Evolutionary conservation across 192 early-diverging fungal species (phyloP).

Genomic region (Backusella mclennaniae): DNA sequence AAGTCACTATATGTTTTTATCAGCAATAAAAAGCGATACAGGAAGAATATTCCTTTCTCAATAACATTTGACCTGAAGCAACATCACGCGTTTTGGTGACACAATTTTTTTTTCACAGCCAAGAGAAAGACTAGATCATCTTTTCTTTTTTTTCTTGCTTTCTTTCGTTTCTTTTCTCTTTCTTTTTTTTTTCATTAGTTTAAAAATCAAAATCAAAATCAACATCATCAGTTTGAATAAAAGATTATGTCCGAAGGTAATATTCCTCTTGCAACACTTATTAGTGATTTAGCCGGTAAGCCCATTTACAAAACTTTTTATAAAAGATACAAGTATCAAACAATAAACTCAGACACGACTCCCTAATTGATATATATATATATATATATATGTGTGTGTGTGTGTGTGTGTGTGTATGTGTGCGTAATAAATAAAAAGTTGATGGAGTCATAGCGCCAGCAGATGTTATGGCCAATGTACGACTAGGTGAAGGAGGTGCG

Average conservation of each 20-base stretch:
- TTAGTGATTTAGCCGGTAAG: not conserved
- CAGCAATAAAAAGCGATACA: not conserved
- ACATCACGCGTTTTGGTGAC: not conserved
- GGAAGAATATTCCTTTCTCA: not conserved
- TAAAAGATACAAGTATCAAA: not conserved
- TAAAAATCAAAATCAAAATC: not conserved
- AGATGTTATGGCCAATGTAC: not conserved
- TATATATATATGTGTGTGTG: too few species aligned
- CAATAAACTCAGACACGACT: not conserved
- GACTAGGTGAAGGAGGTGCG: not conserved
- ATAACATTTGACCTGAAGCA: not conserved
- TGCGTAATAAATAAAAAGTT: not conserved
- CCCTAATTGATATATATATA: not conserved
- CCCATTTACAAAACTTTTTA: not conserved
- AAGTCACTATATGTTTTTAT: not conserved
- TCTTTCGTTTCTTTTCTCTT: not conserved
- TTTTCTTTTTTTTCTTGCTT: not conserved
- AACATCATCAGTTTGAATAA: not conserved
- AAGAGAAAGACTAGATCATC: not conserved
- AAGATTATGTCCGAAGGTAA: not conserved
- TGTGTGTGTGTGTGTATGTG: too few species aligned
- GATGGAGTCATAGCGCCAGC: not conserved
- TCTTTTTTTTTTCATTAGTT: not conserved
- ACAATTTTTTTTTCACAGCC: not conserved
- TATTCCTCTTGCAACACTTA: not conserved